phyloP scores from a whole-genome alignment of 2,329 filamentous ascomycete species.

The Epichloe amarillans region DNA sequence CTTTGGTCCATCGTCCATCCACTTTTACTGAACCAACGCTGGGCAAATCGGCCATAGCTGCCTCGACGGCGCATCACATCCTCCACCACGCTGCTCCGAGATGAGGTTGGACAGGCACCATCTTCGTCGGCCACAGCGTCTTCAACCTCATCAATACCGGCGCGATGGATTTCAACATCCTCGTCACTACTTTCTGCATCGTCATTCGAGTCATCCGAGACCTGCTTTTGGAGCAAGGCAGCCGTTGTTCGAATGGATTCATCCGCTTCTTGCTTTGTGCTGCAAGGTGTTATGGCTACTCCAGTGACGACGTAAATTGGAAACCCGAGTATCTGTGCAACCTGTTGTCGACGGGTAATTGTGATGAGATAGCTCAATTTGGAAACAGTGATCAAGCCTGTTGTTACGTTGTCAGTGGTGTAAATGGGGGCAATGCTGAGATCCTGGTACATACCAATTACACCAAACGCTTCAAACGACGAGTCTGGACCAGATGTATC shows the following conservation, averaged over 20 bases:
- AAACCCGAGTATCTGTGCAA: constrained; percentile 71
- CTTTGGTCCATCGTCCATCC: constrained; percentile 66
- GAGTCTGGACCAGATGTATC: constrained; percentile 31
- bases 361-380: constrained; percentile 73
- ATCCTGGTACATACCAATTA: constrained; percentile 31
- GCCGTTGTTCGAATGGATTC: constrained; percentile 54
- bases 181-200: constrained; percentile 36
- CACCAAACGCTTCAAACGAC: constrained; percentile 46
- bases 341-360: constrained; percentile 75
- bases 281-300: constrained; percentile 78
- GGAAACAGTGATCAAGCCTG: constrained; percentile 75
- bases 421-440: constrained; percentile 9
- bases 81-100: constrained; percentile 58
- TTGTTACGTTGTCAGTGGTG: constrained; percentile 24
- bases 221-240: constrained; percentile 24
- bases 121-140: constrained; percentile 22
- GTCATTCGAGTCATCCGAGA: constrained; percentile 27
- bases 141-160: constrained; percentile 31
- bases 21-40: constrained; percentile 79
- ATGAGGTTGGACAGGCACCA: constrained; percentile 19
- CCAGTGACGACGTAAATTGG: constrained; percentile 81
- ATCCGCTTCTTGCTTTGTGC: constrained; percentile 60
- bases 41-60: constrained; percentile 77
- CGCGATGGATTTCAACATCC: constrained; percentile 22
- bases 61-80: constrained; percentile 78